Evolutionary conservation across 805 yeast genomes (phyloP).

Genomic region (Lipomyces spencermartinsiae): DNA sequence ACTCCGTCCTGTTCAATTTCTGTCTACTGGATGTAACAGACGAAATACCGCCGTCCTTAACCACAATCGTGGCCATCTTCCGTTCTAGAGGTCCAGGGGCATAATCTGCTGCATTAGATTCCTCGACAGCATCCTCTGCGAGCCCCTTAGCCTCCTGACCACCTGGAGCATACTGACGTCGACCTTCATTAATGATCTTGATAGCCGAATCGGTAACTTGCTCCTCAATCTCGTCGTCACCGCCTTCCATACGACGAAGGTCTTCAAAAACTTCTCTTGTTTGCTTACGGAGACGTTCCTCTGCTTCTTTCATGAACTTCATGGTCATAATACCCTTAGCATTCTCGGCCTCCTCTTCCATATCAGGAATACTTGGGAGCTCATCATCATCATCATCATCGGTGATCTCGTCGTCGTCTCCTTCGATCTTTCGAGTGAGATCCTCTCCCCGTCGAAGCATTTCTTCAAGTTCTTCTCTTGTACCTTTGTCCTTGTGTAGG

Average conservation of each 20-base stretch:
- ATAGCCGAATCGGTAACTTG: conserved; percentile 54
- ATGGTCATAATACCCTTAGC: conserved; percentile 84
- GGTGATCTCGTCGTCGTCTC: conserved; percentile 59
- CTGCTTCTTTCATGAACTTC: conserved; percentile 96
- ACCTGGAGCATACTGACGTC: conserved; percentile 78
- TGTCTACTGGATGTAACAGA: conserved; percentile 8
- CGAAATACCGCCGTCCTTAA: conserved; percentile 1
- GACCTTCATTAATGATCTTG: conserved; percentile 67
- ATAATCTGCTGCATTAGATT: conserved; percentile 34
- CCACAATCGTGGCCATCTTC: conserved; percentile 19
- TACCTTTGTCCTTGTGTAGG: conserved; percentile 81
- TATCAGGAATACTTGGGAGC: conserved; percentile 54
- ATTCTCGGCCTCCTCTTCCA: conserved; percentile 46
- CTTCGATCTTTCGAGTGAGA: conserved; percentile 73
- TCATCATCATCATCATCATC: conserved; percentile 46
- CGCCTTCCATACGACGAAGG: conserved; percentile 57
- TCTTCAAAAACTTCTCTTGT: conserved; percentile 62
- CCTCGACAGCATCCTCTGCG: conserved; percentile 28
- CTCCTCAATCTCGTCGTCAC: conserved; percentile 52
- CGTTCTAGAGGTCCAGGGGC: conserved; percentile 15
- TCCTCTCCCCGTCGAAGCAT: conserved; percentile 89
- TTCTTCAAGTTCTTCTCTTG: conserved; percentile 89
- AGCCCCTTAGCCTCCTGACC: conserved; percentile 50
- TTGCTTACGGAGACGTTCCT: conserved; percentile 64
- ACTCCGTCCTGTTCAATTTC: conserved; percentile 6